Evolutionary conservation across 2,329 filamentous ascomycete species (phyloP).

Genomic region (Arthrobotrys megalospora): DNA sequence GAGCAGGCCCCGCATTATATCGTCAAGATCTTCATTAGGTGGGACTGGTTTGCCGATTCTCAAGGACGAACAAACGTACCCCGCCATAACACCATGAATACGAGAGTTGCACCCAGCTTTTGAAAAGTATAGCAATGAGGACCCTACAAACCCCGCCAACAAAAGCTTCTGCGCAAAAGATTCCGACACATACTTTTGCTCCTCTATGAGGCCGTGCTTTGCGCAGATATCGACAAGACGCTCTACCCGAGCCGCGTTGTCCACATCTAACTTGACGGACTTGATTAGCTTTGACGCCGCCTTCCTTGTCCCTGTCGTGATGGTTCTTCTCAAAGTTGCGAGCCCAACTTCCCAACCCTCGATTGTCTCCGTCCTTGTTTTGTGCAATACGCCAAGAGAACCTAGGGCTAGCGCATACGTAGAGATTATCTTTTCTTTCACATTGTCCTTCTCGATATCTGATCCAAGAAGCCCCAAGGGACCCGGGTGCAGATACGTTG

Average conservation of each 20-base stretch:
- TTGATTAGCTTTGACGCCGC: constrained; percentile 49
- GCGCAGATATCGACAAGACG: constrained; percentile 39
- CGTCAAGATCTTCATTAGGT: constrained; percentile 40
- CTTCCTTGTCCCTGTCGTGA: constrained; percentile 41
- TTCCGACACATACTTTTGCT: constrained; percentile 55
- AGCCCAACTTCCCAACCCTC: constrained; percentile 59
- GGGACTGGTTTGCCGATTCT: constrained; percentile 33
- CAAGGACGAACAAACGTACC: constrained; percentile 46
- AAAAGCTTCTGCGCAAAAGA: constrained; percentile 50
- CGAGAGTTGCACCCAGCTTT: constrained; percentile 38
- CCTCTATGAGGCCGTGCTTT: constrained; percentile 37
- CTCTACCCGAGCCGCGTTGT: constrained; percentile 40
- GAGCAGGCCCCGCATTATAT: constrained; percentile 39
- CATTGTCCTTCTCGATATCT: constrained; percentile 41
- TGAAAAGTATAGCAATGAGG: constrained; percentile 52
- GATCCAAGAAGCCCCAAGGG: constrained; percentile 29
- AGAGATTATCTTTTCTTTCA: constrained; percentile 50
- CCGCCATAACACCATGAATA: constrained; percentile 52
- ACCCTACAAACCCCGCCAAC: constrained; percentile 34
- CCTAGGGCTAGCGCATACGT: constrained; percentile 48
- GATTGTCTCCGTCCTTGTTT: constrained; percentile 10
- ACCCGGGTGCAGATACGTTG: constrained; percentile 16
- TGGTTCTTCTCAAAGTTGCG: constrained; percentile 42
- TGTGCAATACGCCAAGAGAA: constrained; percentile 41
- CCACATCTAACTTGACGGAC: constrained; percentile 40